Base-by-base conservation (phyloP, 305 asterid genomes). In the Fraxinus sp. region DNA sequence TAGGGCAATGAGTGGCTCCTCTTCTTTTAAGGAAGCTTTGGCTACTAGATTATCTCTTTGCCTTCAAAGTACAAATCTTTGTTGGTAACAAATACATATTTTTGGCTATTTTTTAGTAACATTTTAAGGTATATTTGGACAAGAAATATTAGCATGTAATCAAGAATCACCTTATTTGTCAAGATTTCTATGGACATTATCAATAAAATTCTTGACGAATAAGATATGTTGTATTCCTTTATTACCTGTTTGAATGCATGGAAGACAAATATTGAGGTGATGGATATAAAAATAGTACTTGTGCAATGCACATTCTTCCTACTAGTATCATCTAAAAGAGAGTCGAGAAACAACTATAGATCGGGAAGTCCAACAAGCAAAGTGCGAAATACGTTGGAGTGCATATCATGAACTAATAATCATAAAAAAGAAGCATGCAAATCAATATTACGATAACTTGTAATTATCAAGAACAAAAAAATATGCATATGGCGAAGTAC, bases 1-100 rank as follows among this genome's bases (percentile, higher is more conserved):
- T 85, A 95, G 95, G 91, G 99, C 97, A 73, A 95, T 95, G 97
- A 88, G 91, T 76, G 99, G 98, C 49, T 93, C 98, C 18, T 96
- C 93, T 81, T 96, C 97, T 79, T 95, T 95, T 81, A 98, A 95
- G 90, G 89, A 94, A 86, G 99, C 99, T 3, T 86, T 95, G 91
- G 94, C 98, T 80, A 97, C 97, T 62, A 89, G 99, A 76, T 83
- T 95, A 35, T 88, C 97, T 78, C 89, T 95, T 28, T 93, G 70
- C 97, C 99, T 79, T 98, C 99, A 75, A 92, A 92, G 99, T 93
- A 87, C 77, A 78, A 14, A 78, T 4, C 10, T 71, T 59, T 74
- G 41, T 74, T 76, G 75, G 13, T 39, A 39, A 39, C 13, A 39
- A 39, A 39, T 36, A 39, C 13, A 9, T 39, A 1, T 39, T 39